Evolutionary conservation across 2,329 filamentous ascomycete species (phyloP).

Genomic region (Botrytis squamosa): DNA sequence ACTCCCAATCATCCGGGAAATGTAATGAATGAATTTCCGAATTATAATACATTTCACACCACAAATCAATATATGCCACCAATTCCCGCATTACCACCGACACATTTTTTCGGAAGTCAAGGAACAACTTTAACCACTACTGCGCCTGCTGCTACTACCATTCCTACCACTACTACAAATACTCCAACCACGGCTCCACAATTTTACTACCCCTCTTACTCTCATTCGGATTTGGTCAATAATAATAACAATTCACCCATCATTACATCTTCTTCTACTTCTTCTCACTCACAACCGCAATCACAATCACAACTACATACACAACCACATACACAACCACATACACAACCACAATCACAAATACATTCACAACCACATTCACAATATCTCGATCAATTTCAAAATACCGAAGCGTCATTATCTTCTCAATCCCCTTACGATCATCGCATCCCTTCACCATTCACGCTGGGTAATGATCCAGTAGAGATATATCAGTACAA

Average conservation of each 20-base stretch:
- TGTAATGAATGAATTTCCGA: conserved; percentile 20
- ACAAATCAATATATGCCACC: conserved; percentile 34
- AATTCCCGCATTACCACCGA: conserved; percentile 34
- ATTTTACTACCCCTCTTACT: conserved; percentile 14
- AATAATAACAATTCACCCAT: conserved; percentile 2
- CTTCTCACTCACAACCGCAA: neutral
- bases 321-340: neutral
- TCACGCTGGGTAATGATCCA: neutral
- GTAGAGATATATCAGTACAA: conserved; percentile 10
- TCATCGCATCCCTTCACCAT: neutral
- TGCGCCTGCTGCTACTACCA: neutral
- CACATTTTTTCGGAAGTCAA: conserved; percentile 26
- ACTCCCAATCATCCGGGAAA: neutral
- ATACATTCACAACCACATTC: neutral
- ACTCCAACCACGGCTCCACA: conserved; percentile 6
- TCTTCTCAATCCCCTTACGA: neutral
- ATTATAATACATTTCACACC: conserved; percentile 27
- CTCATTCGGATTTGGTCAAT: conserved; percentile 9
- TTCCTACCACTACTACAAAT: neutral
- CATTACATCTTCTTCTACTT: neutral
- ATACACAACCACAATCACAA: neutral
- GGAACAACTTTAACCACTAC: conserved; percentile 1
- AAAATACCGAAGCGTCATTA: neutral
- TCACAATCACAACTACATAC: neutral
- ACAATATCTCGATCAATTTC: neutral